Evolutionary conservation across 1,139 yeast species (phyloP), one percentile per base, ranked within the genome.

Genomic region (Debaryomycetaceae sp.): DNA sequence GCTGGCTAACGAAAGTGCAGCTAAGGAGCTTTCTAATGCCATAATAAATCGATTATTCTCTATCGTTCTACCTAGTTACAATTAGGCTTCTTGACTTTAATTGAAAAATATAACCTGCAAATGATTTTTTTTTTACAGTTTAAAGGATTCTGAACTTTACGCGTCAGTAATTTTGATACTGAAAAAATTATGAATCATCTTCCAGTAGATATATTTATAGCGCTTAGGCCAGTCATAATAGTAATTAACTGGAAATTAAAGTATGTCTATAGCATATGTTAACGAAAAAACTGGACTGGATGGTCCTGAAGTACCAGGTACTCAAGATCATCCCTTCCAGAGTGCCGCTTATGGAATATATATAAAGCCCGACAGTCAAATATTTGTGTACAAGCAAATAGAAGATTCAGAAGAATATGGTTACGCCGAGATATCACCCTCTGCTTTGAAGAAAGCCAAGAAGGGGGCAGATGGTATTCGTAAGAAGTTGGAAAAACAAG

Each of bases 391-490:
- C 67, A 87, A 87, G 62, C 80, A 78, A 47, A 70, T 69, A 29
- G 84, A 78, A 41, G 89, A 79, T 22, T 53, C 67, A 9, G 75
- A 70, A 43, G 76, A 73, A 45, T 75, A 61, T 42, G 81, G 64
- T 30, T 94, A 79, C 61, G 77, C 71, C 50, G 92, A 85, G 54
- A 89, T 94, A 55, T 75, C 92, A n/a, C 89, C 96, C 4, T 82
- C 95, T 38, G 98, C 96, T 5, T 71, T 91, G 59, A 94, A 94
- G 70, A 92, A 91, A 68, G 98, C 98, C 54, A 87, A 87, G 67
- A 94, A 94, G 65, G 97, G 96, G 43, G 92, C 87, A 46, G 98
- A 91, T 33, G 92, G 95, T 5, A 70, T 92, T 51, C 87, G 79
- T 66, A 92, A 91, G 71, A 94, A 91, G 67, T 83, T 80, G 38